Percentiles rank a stretch among this genome's conserved stretches.
phyloP scores from a whole-genome alignment of 177 flowering plant species.

The Vitis hybrid region DNA sequence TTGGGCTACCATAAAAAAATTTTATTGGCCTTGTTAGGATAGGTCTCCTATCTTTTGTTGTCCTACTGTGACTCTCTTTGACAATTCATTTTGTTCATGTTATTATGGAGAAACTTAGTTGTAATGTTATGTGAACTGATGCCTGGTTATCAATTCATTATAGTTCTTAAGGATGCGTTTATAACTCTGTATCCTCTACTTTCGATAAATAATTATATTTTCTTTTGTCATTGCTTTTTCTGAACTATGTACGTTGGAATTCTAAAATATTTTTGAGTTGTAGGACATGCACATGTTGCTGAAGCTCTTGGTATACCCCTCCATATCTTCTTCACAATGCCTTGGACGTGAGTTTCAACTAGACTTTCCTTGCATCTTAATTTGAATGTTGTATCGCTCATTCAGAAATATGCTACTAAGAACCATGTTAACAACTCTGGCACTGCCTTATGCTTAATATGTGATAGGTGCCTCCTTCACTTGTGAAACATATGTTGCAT shows the following conservation, averaged over 20 bases:
- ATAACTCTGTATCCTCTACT: neutral
- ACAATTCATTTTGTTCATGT: neutral
- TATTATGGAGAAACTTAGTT: neutral
- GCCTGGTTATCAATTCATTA: neutral
- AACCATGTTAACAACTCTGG: too few species aligned
- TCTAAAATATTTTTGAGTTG: conserved; percentile 10
- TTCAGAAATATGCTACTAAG: too few species aligned
- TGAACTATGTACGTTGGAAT: neutral
- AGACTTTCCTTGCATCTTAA: neutral
- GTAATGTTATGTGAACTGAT: neutral
- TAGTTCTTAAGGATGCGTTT: neutral
- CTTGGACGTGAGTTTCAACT: conserved; percentile 87
- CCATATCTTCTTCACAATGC: conserved; percentile 98
- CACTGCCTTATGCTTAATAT: too few species aligned
- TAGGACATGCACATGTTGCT: conserved; percentile 95
- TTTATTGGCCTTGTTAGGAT: too few species aligned
- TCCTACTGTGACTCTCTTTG: too few species aligned
- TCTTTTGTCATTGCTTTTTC: neutral
- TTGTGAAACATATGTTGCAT: too few species aligned
- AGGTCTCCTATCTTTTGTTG: too few species aligned
- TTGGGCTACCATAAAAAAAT: too few species aligned
- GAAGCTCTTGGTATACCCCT: conserved; percentile 95
- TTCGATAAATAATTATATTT: neutral
- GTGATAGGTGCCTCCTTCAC: too few species aligned
- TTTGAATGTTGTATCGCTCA: neutral